phyloP scores from a whole-genome alignment of 345 rosid genomes.

The Eucalyptus lansdowneana region DNA sequence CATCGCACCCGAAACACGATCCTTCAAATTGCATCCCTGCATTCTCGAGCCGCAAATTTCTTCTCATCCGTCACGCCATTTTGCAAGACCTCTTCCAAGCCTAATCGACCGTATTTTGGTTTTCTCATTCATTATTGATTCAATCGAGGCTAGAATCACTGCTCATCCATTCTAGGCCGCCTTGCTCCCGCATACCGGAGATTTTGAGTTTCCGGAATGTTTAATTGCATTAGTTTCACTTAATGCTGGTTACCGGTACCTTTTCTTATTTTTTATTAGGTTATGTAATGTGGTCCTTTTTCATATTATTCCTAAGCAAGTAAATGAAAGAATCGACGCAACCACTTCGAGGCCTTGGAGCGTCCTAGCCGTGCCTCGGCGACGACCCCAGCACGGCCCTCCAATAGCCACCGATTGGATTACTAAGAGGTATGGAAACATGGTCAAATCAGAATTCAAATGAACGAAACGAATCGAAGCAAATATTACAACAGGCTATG shows the following conservation, averaged over 20 bases:
- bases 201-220: background rate
- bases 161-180: background rate
- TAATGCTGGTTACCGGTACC: background rate
- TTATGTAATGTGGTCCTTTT: background rate
- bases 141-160: background rate
- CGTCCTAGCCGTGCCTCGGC: background rate
- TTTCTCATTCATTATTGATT: background rate
- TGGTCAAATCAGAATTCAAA: background rate
- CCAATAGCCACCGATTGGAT: background rate
- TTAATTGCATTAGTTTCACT: background rate
- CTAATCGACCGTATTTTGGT: fast-evolving
- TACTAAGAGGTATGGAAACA: background rate
- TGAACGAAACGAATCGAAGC: background rate
- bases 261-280: background rate
- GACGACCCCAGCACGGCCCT: background rate
- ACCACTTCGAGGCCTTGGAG: background rate
- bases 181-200: background rate
- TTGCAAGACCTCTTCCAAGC: background rate
- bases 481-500: background rate
- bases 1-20: background rate
- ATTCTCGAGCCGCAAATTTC: background rate
- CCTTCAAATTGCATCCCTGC: background rate
- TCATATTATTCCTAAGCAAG: background rate
- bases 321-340: background rate
- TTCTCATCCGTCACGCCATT: background rate